Base-by-base conservation (phyloP, 108 stramenopile genomes). In the Mediolabrus comicus region DNA sequence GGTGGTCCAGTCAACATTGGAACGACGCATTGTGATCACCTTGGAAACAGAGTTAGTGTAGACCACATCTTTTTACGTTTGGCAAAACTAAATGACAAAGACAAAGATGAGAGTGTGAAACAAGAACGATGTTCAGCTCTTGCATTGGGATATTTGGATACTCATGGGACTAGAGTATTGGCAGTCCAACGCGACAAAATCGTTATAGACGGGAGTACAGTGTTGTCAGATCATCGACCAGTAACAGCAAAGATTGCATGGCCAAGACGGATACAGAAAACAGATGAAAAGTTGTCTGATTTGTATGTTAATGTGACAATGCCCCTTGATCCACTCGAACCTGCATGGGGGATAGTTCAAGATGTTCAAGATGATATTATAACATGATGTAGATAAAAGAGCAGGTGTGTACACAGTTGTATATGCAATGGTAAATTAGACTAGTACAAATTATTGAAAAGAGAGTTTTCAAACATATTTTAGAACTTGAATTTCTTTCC, bases 401-500 rank as follows among this genome's bases (percentile, higher is more conserved):
- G n/a, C n/a, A n/a, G n/a, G 7, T n/a, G 10, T 22, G 13, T 24
- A 4, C 10, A 24, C 54, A 7, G 33, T 36, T 35, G 32, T n/a
- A 60, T 22, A 34, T 60, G 33, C 19, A 22, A 49, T 13, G 36
- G 22, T 49, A 49, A 22, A 24, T 49, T 22, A 49, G 17, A 3
- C 19, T 49, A 22, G 4, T 49, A n/a, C n/a, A n/a, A n/a, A n/a
- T 49, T 25, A 4, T 61, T 13, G 58, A 16, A 13, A 67, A 35
- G 22, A 67, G 22, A 19, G 17, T 25, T 24, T 53, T 2, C 22
- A 4, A 25, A 4, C 9, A 52, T 28, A 14, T 5, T 4, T 81
- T 86, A 96, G 79, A 96, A 96, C 62, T 96, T 96, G 80, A 94
- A 96, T 51, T 88, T 90, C 69, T 92, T 91, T 12, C 79, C 89